phyloP scores from a whole-genome alignment of 2,329 filamentous ascomycete genomes.

The Beauveria asiatica region DNA sequence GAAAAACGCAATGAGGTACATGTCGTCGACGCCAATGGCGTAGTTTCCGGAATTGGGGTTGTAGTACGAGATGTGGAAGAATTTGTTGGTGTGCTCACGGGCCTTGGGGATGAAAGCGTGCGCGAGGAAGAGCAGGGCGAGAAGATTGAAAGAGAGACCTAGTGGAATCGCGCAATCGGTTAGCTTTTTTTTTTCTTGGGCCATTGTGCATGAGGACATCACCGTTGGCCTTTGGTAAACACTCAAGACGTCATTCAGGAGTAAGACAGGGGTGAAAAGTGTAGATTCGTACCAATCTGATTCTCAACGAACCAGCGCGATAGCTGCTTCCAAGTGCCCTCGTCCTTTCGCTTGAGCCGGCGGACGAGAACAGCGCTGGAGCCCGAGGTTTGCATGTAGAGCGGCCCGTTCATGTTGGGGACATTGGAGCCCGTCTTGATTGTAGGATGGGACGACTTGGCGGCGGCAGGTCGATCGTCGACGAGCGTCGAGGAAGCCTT shows the following conservation, averaged over 20 bases:
- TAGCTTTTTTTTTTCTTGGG: constrained; percentile 14
- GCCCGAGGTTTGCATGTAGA: constrained; percentile 46
- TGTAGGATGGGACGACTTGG: constrained; percentile 18
- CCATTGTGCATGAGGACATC: background rate
- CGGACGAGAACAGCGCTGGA: constrained; percentile 46
- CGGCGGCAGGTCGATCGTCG: constrained; percentile 11
- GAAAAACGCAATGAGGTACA: constrained; percentile 67
- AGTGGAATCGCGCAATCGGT: constrained; percentile 12
- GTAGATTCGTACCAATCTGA: constrained; percentile 59
- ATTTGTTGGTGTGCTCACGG: constrained; percentile 71
- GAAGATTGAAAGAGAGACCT: constrained; percentile 77
- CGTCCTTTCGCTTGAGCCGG: constrained; percentile 52
- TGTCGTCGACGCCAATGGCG: constrained; percentile 69
- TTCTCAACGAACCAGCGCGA: constrained; percentile 67
- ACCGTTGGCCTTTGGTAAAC: background rate
- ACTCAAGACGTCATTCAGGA: background rate
- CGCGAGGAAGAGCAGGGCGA: constrained; percentile 73
- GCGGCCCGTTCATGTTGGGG: constrained; percentile 44
- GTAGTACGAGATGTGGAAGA: constrained; percentile 80
- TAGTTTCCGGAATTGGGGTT: constrained; percentile 62
- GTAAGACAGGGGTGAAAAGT: constrained; percentile 8
- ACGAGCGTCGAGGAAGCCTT: background rate
- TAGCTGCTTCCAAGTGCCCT: constrained; percentile 51
- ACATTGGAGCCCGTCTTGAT: constrained; percentile 26
- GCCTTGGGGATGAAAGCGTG: constrained; percentile 77